Evolutionary conservation across 2,329 filamentous ascomycete genomes (phyloP).

Genomic region (Neonectria sp.): DNA sequence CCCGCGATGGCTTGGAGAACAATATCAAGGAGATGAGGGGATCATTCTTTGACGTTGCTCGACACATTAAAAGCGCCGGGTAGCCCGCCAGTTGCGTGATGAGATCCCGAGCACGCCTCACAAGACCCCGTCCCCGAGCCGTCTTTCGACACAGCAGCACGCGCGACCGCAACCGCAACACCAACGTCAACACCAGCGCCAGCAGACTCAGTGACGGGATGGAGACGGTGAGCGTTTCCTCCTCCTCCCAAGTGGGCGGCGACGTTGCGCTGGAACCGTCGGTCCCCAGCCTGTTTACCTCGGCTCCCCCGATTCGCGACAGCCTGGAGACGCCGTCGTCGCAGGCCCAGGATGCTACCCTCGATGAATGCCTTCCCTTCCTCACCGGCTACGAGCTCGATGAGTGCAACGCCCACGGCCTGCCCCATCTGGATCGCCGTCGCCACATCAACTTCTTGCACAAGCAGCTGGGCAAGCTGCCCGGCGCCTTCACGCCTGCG

Average conservation of each 20-base stretch:
- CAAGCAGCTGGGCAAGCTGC: conserved; percentile 72
- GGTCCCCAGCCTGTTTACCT: conserved; percentile 72
- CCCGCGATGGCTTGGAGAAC: conserved; percentile 46
- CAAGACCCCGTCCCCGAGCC: conserved; percentile 50
- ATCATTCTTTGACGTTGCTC: conserved; percentile 26
- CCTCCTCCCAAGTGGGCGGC: conserved; percentile 16
- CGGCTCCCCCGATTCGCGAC: conserved; percentile 75
- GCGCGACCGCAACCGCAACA: conserved; percentile 30
- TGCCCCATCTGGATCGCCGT: conserved; percentile 80
- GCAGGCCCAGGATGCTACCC: conserved; percentile 76
- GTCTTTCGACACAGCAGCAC: conserved; percentile 49
- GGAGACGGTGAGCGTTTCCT: conserved; percentile 15
- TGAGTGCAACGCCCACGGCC: conserved; percentile 77
- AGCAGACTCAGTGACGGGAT: conserved; percentile 22
- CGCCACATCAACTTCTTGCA: conserved; percentile 75
- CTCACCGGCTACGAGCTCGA: conserved; percentile 70
- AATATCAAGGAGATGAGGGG: conserved; percentile 46
- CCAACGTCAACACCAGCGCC: conserved; percentile 30
- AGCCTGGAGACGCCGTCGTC: conserved; percentile 78
- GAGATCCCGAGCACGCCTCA: conserved; percentile 48
- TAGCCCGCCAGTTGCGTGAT: conserved; percentile 46
- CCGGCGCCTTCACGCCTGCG: conserved; percentile 78
- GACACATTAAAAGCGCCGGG: conserved; percentile 41
- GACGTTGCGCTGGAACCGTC: conserved; percentile 33
- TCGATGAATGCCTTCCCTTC: conserved; percentile 78